Evolutionary conservation across 2,329 filamentous ascomycete genomes (phyloP), one percentile per base, ranked within the genome.

Genomic region (Cyphellophora attinorum): DNA sequence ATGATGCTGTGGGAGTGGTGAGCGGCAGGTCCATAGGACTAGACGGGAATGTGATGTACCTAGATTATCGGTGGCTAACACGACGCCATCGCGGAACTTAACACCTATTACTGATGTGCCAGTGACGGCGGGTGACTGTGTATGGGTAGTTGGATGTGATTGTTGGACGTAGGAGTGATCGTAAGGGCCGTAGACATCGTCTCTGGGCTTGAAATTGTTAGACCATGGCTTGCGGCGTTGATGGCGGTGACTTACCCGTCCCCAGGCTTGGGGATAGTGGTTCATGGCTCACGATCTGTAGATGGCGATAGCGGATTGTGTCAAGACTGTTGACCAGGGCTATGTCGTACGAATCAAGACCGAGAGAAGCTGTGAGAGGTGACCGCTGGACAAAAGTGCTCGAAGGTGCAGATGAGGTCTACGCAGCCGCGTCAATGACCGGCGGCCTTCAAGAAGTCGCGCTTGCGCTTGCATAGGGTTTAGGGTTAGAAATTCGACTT

Each of bases 141-240:
- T 95, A 63, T 93, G 85, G 55, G 86, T 76, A 57, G 76, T 86
- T 39, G 88, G 85, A 35, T 68, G 72, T 15, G 65, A 54, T 33
- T 63, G 67, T 51, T 84, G 76, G 57, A 96, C 79, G 61, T 89
- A 88, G 39, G 86, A 84, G 55, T 72, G 68, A 65, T 96, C 85
- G 64, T 98, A 98, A 53, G 81, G 71, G 52, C 91, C 91, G 66
- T 96, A 98, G 56, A 96, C 72, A 62, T 98, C 91, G 64, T 98
- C 85, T 73, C 91, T 81, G 57, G 91, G 91, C 91, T 98, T 54
- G 6, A 16, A 43, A 33, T 38, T 30, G 29, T 53, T 67, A 59
- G 67, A 38, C 33, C 27, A 11, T 13, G 27, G 12, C 12, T 32
- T 44, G 29, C 34, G 37, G 19, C 40, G 6, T 18, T 23, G 4